Evolutionary conservation across 768 basidiomycete genomes (phyloP), one percentile per base, ranked within the genome.

Genomic region (Cystobasidium onofrii): DNA sequence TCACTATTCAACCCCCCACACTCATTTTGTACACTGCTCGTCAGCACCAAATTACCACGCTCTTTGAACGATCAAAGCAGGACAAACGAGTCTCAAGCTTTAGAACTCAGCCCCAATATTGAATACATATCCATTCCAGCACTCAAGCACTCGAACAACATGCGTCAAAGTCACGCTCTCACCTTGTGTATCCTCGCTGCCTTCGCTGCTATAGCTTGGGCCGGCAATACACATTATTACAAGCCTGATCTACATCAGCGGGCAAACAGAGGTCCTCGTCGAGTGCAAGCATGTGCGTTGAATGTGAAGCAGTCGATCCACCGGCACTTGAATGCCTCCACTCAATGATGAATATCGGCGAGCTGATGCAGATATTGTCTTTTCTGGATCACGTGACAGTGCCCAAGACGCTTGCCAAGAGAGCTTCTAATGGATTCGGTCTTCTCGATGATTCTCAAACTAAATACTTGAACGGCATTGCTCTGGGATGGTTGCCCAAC

Each of bases 171-270:
- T 15, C 27, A 25, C 29, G 25, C 57, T 27, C 33, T 60, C 27
- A 27, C 33, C 4, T 23, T 60, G 13, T 27, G 29, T 60, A 20
- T 60, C 17, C 29, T 27, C 25, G 57, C 57, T 13, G 25, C 13
- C 33, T 34, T 60, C 6, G 57, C 57, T 29, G 57, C 57, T 34
- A 60, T 60, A 27, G 57, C 57, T 60, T 60, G 57, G 57, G 57
- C 57, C 31, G 57, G 57, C 23, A 60, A 60, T 60, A 60, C 57
- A 27, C 57, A 60, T 20, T 60, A 60, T 27, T 60, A 60, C 33
- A 60, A 60, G 57, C 57, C 57, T 9, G 57, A 60, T 60, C 57
- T 60, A 34, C 29, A 34, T 25, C 57, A 60, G 3, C 25, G 33
- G 15, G 57, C 57, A 12, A 60, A 60, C 12, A 60, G 57, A 60